Evolutionary conservation across 345 rosid genomes (phyloP), one percentile per base, ranked within the genome.

Genomic region (Firmiana major): DNA sequence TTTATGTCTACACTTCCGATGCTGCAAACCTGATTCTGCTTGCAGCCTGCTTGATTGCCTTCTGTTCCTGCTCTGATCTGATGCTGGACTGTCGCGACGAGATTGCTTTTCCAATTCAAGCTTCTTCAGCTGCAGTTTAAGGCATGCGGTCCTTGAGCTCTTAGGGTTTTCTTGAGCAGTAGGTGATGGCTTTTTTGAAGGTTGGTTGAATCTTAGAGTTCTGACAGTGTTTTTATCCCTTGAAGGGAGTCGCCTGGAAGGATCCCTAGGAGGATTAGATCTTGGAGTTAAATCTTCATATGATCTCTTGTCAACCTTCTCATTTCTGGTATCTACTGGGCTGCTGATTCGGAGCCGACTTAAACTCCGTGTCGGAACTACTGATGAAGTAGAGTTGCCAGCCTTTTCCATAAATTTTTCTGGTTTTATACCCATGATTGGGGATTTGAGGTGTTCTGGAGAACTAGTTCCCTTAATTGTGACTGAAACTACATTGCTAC

Each of bases 381-480:
- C 74, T 26, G 78, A 22, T 17, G 90, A 76, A 71, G 82, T 43
- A 60, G 82, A 68, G 79, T 43, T 68, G 40, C 68, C 68, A 21
- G 81, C 78, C 54, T 84, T 89, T 38, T 83, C 83, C 36, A 34
- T 69, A 67, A 66, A 63, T 80, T 83, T 84, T 64, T 88, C 85
- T 83, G 88, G 87, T 85, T 88, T 90, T 86, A 81, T 81, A 43
- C 86, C 81, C 65, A 75, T 90, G 13, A 88, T 86, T 13, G 93
- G 81, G 43, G 96, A 88, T 76, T 58, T 87, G 26, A 75, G 82
- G 63, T 79, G 82, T 78, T 72, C 86, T 51, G 87, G 87, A 6
- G 93, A 80, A 75, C 57, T 22, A 19, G 81, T 80, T 67, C 83
- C 87, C 84, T 66, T 87, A 71, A 72, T 65, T 57, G 71, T 64